Conservation (phyloP, 371 early-diverging fungal genomes). For the Circinella minor region DNA sequence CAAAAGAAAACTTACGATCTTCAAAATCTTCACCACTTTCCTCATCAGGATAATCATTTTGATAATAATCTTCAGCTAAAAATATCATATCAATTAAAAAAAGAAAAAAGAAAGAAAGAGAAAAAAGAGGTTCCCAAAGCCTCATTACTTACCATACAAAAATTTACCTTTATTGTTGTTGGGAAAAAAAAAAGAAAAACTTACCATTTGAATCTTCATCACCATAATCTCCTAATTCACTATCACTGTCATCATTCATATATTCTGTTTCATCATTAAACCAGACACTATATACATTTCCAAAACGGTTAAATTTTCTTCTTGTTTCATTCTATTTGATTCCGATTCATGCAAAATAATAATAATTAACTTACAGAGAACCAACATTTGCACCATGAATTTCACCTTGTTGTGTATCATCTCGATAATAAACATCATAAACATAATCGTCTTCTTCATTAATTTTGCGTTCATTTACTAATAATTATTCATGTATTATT, state of each 20-base stretch:
- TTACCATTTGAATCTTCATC: conserved; percentile 69
- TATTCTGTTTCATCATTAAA: conserved; percentile 55
- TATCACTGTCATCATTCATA: conserved; percentile 57
- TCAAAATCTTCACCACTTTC: conserved; percentile 55
- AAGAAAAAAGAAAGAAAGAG: no score
- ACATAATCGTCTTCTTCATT: conserved; percentile 61
- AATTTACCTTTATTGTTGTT: not conserved
- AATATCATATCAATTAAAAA: no score
- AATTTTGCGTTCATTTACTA: conserved; percentile 41
- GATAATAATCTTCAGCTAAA: conserved; percentile 68
- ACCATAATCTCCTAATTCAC: conserved; percentile 56
- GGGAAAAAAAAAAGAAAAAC: not conserved
- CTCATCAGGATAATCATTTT: conserved; percentile 69
- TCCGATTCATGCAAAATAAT: not conserved
- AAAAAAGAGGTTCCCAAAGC: not conserved
- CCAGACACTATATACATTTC: conserved; percentile 45
- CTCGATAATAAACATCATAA: conserved; percentile 65
- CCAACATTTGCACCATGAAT: conserved; percentile 44
- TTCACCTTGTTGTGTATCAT: conserved; percentile 33
- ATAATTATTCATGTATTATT: no score
- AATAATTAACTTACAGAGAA: conserved; percentile 43
- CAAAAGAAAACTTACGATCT: conserved; percentile 35
- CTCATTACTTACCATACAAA: not conserved
- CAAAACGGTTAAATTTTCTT: no score
- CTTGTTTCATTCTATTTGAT: no score